Conservation (phyloP, 2,329 filamentous ascomycete genomes). For the Aspergillus versicolor region DNA sequence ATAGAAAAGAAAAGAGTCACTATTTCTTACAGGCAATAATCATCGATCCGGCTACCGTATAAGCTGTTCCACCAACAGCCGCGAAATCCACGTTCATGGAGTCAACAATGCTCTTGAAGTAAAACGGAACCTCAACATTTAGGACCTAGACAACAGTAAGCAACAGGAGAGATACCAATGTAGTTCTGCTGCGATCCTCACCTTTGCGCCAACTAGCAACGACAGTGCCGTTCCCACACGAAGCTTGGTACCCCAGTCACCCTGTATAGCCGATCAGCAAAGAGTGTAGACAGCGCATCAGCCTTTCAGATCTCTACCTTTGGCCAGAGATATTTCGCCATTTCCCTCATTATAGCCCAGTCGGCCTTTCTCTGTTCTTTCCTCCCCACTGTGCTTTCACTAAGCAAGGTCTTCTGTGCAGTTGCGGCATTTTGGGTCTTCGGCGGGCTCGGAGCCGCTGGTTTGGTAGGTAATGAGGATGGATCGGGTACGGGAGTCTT, state of each 20-base stretch:
- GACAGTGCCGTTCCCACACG: slow-evolving; percentile 82
- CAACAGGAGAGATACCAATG: neutral
- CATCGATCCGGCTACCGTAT: slow-evolving; percentile 85
- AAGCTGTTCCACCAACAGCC: slow-evolving; percentile 82
- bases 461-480: slow-evolving; percentile 15
- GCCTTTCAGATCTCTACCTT: slow-evolving; percentile 52
- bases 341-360: slow-evolving; percentile 98
- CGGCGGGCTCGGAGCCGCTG: slow-evolving; percentile 22
- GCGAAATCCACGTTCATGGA: slow-evolving; percentile 94
- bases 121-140: slow-evolving; percentile 97
- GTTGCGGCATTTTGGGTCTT: slow-evolving; percentile 25
- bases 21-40: slow-evolving; percentile 73
- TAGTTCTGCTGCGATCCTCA: slow-evolving; percentile 30
- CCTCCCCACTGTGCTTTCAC: slow-evolving; percentile 64
- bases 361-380: slow-evolving; percentile 94
- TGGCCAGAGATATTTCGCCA: slow-evolving; percentile 94
- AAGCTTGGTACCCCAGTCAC: slow-evolving; percentile 76
- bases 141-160: slow-evolving; percentile 55
- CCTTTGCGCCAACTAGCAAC: slow-evolving; percentile 84
- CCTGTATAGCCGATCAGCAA: slow-evolving; percentile 39
- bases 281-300: neutral
- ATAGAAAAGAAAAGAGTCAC: neutral
- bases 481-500: slow-evolving; percentile 13
- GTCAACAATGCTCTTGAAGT: slow-evolving; percentile 98
- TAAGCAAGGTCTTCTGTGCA: slow-evolving; percentile 59